Base-by-base conservation (phyloP, 495 filamentous ascomycete species). In the Penicillium paradoxum region DNA sequence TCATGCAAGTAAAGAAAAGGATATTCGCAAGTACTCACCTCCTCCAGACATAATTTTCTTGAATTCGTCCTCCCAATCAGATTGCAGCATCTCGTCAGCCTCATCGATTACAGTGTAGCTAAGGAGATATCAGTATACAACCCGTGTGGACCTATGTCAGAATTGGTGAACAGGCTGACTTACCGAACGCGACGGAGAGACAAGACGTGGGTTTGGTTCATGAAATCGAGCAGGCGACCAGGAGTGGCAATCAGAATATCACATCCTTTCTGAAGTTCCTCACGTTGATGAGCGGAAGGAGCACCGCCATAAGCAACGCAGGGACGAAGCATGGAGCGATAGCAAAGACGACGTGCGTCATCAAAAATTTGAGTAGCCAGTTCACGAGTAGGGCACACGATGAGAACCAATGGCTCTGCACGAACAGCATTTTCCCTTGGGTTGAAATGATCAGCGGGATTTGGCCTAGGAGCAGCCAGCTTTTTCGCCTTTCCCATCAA, bases 401-500 rank as follows among this genome's bases (percentile, higher is more conserved):
- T 76, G 13, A 97, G 73, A 0, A 97, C 85, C 14, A 97, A 67
- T 2, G 93, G 93, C 72, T 97, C 90, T 10, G 88, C 91, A 33
- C 80, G 78, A 18, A 85, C 76, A 3, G 62, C 63, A 49, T 80
- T 60, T 5, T 51, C 54, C 9, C 39, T 27, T 0, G 67, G 60
- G 45, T 83, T 67, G 50, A 78, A 76, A 0, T 72, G 74, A 0
- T 56, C 72, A 2, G 60, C 63, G 0, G 80, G 64, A 53, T 82
- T 81, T 0, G 91, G 91, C 24, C 90, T 87, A 41, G 83, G 77
- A 14, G 87, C 90, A 1, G 83, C 82, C 2, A 95, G 72, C 68
- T 89, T 89, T 68, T 87, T 90, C 0, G 86, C 89, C 71, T 97
- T 97, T 21, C 93, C 93, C 90, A 96, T 95, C 24, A 97, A 68